These are phyloP conservation scores for Kalmusia sp. DNA, from an alignment of 2,329 filamentous ascomycete genomes.

Conservation along the genomic window DNA sequence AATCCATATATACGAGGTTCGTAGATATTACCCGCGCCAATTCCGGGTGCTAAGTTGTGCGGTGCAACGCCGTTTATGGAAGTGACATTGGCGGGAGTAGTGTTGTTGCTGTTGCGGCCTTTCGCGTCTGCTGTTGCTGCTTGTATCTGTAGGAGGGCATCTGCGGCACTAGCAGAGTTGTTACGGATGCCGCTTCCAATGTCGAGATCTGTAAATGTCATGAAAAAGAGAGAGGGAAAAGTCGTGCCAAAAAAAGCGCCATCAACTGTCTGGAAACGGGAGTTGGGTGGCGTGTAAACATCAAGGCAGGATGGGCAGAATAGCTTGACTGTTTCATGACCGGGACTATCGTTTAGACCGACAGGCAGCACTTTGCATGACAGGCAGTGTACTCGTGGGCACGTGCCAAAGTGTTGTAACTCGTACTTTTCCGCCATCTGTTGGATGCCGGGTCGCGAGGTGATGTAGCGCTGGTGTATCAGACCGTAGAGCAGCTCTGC, in stretches of 20 bases:
- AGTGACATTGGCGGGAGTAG: conserved; percentile 42
- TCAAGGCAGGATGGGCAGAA: conserved; percentile 97
- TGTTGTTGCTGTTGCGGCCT: conserved; percentile 31
- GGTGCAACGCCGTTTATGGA: conserved; percentile 85
- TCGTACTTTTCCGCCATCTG: conserved; percentile 99
- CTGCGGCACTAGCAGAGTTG: conserved; percentile 48
- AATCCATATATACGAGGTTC: conserved; percentile 98
- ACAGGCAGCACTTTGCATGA: conserved; percentile 90
- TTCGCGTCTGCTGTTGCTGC: conserved; percentile 43
- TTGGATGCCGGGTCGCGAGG: conserved; percentile 92
- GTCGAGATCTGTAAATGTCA: conserved; percentile 97
- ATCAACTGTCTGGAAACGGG: conserved; percentile 94
- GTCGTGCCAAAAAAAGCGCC: conserved; percentile 98
- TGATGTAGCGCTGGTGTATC: conserved; percentile 98
- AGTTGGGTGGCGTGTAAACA: conserved; percentile 97
- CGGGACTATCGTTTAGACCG: conserved; percentile 91
- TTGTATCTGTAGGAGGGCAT: conserved; percentile 44
- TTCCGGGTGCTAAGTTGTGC: conserved; percentile 85
- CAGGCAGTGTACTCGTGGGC: conserved; percentile 92
- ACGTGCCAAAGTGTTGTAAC: conserved; percentile 92
- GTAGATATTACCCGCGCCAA: conserved; percentile 85
- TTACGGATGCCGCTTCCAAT: conserved; percentile 74
- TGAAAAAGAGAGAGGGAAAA: conserved; percentile 95
- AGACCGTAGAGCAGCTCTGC: conserved; percentile 98
- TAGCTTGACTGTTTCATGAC: conserved; percentile 96